Evolutionary conservation across 2,329 filamentous ascomycete species (phyloP), one percentile per base, ranked within the genome.

Genomic region (Metarhizium robertsii): DNA sequence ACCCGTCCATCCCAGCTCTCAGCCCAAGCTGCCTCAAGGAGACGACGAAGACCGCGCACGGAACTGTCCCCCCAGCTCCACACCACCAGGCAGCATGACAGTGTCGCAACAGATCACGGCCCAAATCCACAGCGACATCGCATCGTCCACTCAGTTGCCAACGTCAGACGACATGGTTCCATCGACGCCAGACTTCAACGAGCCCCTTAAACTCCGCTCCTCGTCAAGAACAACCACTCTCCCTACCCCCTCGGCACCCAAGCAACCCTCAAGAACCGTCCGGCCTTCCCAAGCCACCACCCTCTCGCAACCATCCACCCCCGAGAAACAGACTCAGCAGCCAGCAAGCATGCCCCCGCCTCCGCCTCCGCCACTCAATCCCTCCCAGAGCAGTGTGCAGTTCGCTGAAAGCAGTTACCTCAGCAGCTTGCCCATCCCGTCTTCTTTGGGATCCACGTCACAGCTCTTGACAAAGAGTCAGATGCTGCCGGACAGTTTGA

Each of bases 391-490:
- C 58, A 67, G 62, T 38, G 58, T 65, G 50, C 55, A 57, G 8
- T 67, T 66, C 18, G 64, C 64, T 47, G 62, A 63, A 29, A 62
- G 56, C 52, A 57, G 57, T 47, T 61, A 61, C 6, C 43, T 53
- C 57, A 49, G 58, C 55, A 34, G 53, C 52, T 36, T 58, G 45
- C 58, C 58, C 10, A 38, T 52, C 40, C 60, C 58, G 47, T 60
- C 55, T 16, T 53, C 57, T 18, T 49, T 56, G 59, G 53, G n/a
- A 58, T 64, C 18, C 8, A 62, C 66, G 2, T 79, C 77, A 8
- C 77, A 83, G 64, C 68, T 81, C 18, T 63, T 76, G 56, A 74
- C 75, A 2, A 74, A 71, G 60, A 81, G 78, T 58, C 79, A 81
- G 65, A 73, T 79, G 68, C 65, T 83, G 55, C 75, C 79, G 2